Conservation (phyloP, 2,329 filamentous ascomycete species). For the Tothia fuscella region DNA sequence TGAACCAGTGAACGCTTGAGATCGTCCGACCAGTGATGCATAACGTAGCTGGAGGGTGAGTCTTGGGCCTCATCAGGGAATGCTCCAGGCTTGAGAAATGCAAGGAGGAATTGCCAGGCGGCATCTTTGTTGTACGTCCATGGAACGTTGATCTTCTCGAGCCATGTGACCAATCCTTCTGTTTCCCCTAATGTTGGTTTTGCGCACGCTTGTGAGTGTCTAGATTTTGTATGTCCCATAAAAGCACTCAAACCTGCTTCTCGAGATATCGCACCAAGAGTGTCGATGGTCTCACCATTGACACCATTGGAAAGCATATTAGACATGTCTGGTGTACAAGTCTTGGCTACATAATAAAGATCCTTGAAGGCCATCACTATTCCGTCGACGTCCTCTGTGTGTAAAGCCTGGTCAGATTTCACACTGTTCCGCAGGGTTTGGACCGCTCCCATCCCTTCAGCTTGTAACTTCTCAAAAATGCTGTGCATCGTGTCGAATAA, state of each 20-base stretch:
- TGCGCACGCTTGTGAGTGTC: constrained; percentile 26
- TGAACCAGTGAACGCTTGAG: constrained; percentile 44
- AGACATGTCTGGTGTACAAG: constrained; percentile 9
- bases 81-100: constrained; percentile 34
- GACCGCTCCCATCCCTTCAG: constrained; percentile 34
- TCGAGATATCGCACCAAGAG: constrained; percentile 35
- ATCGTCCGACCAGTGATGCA: constrained; percentile 41
- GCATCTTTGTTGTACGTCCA: constrained; percentile 40
- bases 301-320: constrained; percentile 19
- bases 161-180: constrained; percentile 29
- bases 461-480: constrained; percentile 39
- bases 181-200: constrained; percentile 28
- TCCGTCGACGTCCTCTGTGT: constrained; percentile 5
- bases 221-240: constrained; percentile 42
- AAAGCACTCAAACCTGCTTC: constrained; percentile 43
- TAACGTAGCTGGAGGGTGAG: constrained; percentile 33
- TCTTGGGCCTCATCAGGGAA: constrained; percentile 9
- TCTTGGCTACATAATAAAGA: constrained; percentile 6
- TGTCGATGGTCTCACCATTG: constrained; percentile 37
- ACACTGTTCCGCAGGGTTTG: constrained; percentile 24
- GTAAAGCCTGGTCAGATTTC: constrained; percentile 13
- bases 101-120: constrained; percentile 41
- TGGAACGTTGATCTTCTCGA: constrained; percentile 32
- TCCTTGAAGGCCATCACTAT: constrained; percentile 11
- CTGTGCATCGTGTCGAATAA: constrained; percentile 42